These are phyloP conservation scores for Pestalotiopsis sp. DNA, from an alignment of 2,329 filamentous ascomycete genomes.

Conservation along the genomic window DNA sequence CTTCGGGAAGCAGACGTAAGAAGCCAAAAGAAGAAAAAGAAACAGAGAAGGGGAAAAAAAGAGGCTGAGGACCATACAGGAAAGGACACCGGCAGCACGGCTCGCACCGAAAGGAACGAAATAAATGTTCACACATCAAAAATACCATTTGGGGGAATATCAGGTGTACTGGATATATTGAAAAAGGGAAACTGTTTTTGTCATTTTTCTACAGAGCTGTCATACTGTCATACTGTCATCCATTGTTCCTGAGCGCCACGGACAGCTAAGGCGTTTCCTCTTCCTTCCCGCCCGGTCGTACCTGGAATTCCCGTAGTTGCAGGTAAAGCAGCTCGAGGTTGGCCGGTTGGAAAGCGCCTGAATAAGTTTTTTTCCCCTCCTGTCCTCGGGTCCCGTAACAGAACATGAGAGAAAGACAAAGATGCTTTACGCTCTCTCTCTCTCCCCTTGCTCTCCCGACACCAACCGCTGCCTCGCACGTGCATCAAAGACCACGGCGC, in stretches of 20 bases:
- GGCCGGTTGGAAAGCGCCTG: neutral
- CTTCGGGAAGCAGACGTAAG: neutral
- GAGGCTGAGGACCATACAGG: neutral
- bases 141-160: neutral
- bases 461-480: constrained; percentile 2
- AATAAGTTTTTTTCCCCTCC: neutral
- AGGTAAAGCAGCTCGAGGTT: too few relatives aligned
- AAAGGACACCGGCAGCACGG: neutral
- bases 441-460: neutral
- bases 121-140: neutral
- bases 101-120: neutral
- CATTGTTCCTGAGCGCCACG: too few relatives aligned
- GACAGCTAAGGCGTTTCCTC: neutral
- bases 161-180: neutral
- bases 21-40: neutral
- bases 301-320: too few relatives aligned
- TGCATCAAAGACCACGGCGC: neutral
- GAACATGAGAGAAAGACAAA: neutral
- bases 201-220: too few relatives aligned
- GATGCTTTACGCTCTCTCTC: neutral
- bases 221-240: too few relatives aligned
- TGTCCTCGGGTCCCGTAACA: neutral
- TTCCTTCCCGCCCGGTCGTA: neutral
- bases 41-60: neutral
- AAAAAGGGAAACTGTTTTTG: neutral